Percentiles rank a stretch among this genome's conserved stretches.
phyloP scores from a whole-genome alignment of 768 basidiomycete species.

The Myochromella boudieri region DNA sequence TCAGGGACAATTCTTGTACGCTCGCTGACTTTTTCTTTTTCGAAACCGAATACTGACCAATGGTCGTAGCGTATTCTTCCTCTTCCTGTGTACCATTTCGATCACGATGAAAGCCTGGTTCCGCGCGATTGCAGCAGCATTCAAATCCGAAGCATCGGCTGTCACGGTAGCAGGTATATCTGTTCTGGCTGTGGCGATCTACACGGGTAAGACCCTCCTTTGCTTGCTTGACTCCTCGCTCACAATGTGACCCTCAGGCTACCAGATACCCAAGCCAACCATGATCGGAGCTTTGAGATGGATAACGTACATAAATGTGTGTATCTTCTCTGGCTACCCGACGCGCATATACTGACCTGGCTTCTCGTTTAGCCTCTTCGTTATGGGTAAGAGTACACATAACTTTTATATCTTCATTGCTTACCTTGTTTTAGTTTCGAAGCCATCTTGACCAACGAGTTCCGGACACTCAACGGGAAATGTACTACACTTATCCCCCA shows the following conservation, averaged over 20 bases:
- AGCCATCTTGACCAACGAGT: constrained; percentile 77
- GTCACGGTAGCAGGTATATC: constrained; percentile 45
- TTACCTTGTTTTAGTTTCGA: constrained; percentile 55
- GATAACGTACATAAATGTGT: constrained; percentile 65
- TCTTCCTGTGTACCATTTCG: constrained; percentile 56
- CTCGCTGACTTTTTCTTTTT: constrained; percentile 7
- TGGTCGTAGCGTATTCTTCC: constrained; percentile 51
- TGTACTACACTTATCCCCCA: constrained; percentile 61
- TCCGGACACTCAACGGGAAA: constrained; percentile 61
- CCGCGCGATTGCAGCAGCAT: constrained; percentile 61
- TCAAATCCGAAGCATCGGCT: constrained; percentile 57
- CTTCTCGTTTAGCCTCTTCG: constrained; percentile 36
- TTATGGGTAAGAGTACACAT: constrained; percentile 38
- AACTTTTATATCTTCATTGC: constrained; percentile 41
- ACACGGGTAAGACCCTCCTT: constrained; percentile 36
- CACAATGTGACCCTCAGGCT: constrained; percentile 32
- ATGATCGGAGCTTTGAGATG: constrained; percentile 72
- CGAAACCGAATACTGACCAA: constrained; percentile 1
- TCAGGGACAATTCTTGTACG: constrained; percentile 62
- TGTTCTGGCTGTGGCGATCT: constrained; percentile 52
- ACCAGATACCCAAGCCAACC: constrained; percentile 55
- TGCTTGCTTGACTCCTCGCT: constrained; percentile 18
- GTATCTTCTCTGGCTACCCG: constrained; percentile 7
- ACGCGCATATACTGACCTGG: not conserved
- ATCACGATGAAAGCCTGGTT: constrained; percentile 78